These are phyloP conservation scores for Acer saccharum DNA, from an alignment of 345 rosid genomes.

Conservation along the genomic window DNA sequence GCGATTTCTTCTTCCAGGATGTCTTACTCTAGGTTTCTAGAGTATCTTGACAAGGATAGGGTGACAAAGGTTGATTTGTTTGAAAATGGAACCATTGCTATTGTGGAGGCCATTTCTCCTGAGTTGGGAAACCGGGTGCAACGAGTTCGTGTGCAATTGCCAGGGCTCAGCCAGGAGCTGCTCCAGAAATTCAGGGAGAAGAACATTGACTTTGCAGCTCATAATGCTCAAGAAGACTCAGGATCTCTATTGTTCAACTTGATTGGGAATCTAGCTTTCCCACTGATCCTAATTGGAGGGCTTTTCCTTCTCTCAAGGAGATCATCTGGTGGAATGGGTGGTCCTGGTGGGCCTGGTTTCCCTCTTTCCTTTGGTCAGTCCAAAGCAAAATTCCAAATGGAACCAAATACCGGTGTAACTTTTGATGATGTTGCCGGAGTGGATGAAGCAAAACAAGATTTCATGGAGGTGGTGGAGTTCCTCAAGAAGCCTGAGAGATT, in stretches of 20 bases:
- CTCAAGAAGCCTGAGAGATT: slow-evolving; percentile 98
- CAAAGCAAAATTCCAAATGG: slow-evolving; percentile 98
- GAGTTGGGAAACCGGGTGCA: slow-evolving; percentile 94
- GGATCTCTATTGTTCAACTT: slow-evolving; percentile 83
- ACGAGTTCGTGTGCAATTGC: slow-evolving; percentile 94
- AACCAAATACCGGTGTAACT: slow-evolving; percentile 96
- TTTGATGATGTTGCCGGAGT: slow-evolving; percentile 99
- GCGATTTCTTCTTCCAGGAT: slow-evolving; percentile 93
- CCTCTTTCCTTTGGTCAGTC: slow-evolving; percentile 94
- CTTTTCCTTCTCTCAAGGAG: slow-evolving; percentile 92
- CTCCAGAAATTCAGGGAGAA: slow-evolving; percentile 94
- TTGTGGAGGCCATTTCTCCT: slow-evolving; percentile 96
- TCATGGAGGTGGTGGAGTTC: slow-evolving; percentile 99
- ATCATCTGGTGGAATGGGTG: slow-evolving; percentile 98
- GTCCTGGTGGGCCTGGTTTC: slow-evolving; percentile 96
- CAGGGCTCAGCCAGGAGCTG: slow-evolving; percentile 94
- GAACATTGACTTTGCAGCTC: slow-evolving; percentile 96
- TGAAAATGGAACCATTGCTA: slow-evolving; percentile 97
- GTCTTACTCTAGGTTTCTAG: slow-evolving; percentile 97
- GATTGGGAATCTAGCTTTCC: slow-evolving; percentile 94
- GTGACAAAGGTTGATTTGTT: slow-evolving; percentile 88
- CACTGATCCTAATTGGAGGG: slow-evolving; percentile 89
- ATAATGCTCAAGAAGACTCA: slow-evolving; percentile 97
- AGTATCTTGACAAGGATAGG: slow-evolving; percentile 91
- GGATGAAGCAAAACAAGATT: slow-evolving; percentile 99